Conservation (phyloP, 1,139 yeast genomes). For the Maudiozyma humilis region DNA sequence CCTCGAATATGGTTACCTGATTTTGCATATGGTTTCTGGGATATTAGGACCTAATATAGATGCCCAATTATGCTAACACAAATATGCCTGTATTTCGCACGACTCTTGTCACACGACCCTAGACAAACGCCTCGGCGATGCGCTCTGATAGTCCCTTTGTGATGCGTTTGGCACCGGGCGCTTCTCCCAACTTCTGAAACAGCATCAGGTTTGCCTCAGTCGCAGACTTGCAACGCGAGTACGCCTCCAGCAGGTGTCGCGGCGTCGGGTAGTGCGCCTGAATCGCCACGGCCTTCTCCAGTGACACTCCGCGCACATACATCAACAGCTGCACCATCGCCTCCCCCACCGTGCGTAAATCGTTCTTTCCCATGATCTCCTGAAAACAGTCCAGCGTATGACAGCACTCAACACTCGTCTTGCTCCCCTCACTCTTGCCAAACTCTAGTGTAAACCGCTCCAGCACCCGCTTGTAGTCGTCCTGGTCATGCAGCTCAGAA, state of each 20-base stretch:
- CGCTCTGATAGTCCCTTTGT: constrained; percentile 53
- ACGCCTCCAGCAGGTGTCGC: constrained; percentile 33
- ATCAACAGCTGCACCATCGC: constrained; percentile 68
- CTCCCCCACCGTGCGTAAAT: constrained; percentile 65
- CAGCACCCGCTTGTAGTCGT: constrained; percentile 41
- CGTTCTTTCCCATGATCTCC: constrained; percentile 61
- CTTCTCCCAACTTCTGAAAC: constrained; percentile 38
- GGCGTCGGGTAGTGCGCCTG: constrained; percentile 39
- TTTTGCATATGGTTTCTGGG: no score
- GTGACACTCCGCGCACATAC: constrained; percentile 70
- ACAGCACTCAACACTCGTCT: constrained; percentile 41
- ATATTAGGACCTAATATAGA: no score
- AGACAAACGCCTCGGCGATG: constrained; percentile 36
- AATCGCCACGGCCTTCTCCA: constrained; percentile 75
- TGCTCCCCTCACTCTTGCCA: constrained; percentile 21
- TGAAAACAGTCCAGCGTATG: constrained; percentile 61
- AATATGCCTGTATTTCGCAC: no score
- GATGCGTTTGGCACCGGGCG: constrained; percentile 55
- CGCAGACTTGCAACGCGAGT: constrained; percentile 28
- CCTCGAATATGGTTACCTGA: no score
- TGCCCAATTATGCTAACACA: no score
- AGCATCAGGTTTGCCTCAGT: constrained; percentile 39
- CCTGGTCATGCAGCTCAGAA: constrained; percentile 42
- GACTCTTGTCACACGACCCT: neutral
- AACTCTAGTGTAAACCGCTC: constrained; percentile 40